Conservation (phyloP, 108 stramenopile genomes). For the Cyclotella sp. region DNA sequence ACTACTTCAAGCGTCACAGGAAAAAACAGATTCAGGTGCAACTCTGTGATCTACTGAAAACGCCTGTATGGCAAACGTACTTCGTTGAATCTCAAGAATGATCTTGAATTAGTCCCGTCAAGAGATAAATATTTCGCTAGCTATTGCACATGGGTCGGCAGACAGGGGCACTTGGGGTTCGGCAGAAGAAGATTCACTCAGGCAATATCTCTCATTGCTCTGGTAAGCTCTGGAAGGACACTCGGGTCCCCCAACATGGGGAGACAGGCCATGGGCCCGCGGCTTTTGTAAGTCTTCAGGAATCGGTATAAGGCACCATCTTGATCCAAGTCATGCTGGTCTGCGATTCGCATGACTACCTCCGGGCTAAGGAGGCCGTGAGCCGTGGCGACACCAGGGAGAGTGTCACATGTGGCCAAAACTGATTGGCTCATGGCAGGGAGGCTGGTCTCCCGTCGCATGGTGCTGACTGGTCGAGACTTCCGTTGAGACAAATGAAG, state of each 20-base stretch:
- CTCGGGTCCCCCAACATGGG: conserved; percentile 77
- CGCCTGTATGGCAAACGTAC: no score
- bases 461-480: neutral
- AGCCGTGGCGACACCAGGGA: conserved; percentile 68
- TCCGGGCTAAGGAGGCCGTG: conserved; percentile 85
- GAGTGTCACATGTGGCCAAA: conserved; percentile 64
- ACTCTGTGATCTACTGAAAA: no score
- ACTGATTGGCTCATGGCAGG: conserved; percentile 57
- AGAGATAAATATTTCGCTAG: neutral
- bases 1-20: no score
- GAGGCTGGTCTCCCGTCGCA: conserved; percentile 9
- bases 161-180: neutral
- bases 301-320: conserved; percentile 51
- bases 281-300: conserved; percentile 60
- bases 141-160: neutral
- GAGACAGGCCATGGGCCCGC: conserved; percentile 85
- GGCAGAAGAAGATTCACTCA: neutral
- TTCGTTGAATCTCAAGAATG: no score
- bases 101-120: no score
- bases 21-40: no score
- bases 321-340: conserved; percentile 32
- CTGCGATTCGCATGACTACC: conserved; percentile 75
- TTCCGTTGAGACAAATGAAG: conserved; percentile 10
- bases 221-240: conserved; percentile 77
- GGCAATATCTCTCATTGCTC: conserved; percentile 78